phyloP scores from a whole-genome alignment of 2,329 filamentous ascomycete genomes.

The Colletotrichum musae region DNA sequence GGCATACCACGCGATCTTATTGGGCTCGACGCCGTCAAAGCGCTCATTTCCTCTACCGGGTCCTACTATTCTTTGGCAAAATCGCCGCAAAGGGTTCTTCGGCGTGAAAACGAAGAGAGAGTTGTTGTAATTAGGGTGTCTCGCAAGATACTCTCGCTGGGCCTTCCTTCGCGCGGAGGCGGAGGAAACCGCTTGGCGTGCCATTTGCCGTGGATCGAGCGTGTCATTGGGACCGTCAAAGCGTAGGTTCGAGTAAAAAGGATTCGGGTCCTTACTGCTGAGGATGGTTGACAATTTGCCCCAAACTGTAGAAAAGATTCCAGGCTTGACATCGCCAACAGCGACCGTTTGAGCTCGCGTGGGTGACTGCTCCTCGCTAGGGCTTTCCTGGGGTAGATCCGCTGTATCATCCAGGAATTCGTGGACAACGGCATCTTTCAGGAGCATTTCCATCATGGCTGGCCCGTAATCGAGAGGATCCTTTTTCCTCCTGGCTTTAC shows the following conservation, averaged over 20 bases:
- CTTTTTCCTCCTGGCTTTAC: slow-evolving; percentile 71
- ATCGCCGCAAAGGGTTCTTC: slow-evolving; percentile 80
- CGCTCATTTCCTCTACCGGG: slow-evolving; percentile 89
- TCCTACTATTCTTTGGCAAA: slow-evolving; percentile 92
- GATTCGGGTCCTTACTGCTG: slow-evolving; percentile 84
- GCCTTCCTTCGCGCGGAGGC: slow-evolving; percentile 87
- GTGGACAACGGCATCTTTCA: slow-evolving; percentile 94
- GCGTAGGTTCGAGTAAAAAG: slow-evolving; percentile 86
- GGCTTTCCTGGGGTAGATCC: slow-evolving; percentile 56
- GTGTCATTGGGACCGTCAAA: slow-evolving; percentile 83
- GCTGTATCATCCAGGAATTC: slow-evolving; percentile 90
- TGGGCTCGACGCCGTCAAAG: slow-evolving; percentile 90
- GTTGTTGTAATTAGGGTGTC: slow-evolving; percentile 92
- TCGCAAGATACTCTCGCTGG: slow-evolving; percentile 90
- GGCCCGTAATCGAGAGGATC: slow-evolving; percentile 94
- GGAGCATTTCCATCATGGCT: slow-evolving; percentile 93
- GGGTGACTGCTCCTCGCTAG: slow-evolving; percentile 53
- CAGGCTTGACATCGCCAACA: slow-evolving; percentile 66
- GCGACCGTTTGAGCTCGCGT: slow-evolving; percentile 49
- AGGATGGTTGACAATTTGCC: slow-evolving; percentile 69
- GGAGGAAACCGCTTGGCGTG: slow-evolving; percentile 88
- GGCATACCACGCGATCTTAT: slow-evolving; percentile 90
- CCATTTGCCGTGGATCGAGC: slow-evolving; percentile 88
- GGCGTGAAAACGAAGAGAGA: slow-evolving; percentile 90
- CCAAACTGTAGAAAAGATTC: slow-evolving; percentile 74